Conservation (phyloP, 345 rosid genomes). For the Euphorbia pulcherrima region DNA sequence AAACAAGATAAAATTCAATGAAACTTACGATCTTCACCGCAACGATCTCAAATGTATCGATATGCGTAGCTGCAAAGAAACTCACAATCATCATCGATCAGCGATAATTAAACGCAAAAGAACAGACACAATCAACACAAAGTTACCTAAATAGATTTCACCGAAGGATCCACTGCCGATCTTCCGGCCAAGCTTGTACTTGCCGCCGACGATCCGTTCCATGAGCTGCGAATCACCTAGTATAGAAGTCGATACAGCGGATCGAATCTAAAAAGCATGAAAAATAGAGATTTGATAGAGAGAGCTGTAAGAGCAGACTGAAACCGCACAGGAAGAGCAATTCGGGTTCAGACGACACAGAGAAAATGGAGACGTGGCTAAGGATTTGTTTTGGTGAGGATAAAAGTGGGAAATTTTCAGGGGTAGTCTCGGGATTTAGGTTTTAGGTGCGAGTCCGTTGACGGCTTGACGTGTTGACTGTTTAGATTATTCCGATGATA, state of each 20-base stretch:
- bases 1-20: not conserved
- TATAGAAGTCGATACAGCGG: not conserved
- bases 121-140: conserved; percentile 3
- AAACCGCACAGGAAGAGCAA: conserved; percentile 19
- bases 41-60: conserved; percentile 83
- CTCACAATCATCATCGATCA: conserved; percentile 5
- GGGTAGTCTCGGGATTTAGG: conserved; percentile 30
- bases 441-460: not conserved
- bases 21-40: conserved; percentile 89
- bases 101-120: not conserved
- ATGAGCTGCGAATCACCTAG: conserved; percentile 12
- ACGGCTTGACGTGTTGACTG: conserved; percentile 2
- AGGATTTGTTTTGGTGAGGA: not conserved
- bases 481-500: too few relatives aligned
- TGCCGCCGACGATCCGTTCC: conserved; percentile 83
- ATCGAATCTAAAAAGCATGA: conserved; percentile 2
- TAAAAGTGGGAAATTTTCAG: conserved; percentile 6
- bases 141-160: conserved; percentile 80
- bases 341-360: conserved; percentile 15
- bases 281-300: not conserved
- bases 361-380: not conserved
- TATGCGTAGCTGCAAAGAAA: conserved; percentile 64
- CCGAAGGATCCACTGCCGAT: conserved; percentile 98
- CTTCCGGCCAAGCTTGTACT: conserved; percentile 82
- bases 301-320: conserved; percentile 6